Conservation (phyloP, 2,329 filamentous ascomycete species). For the Penicillium sp. region DNA sequence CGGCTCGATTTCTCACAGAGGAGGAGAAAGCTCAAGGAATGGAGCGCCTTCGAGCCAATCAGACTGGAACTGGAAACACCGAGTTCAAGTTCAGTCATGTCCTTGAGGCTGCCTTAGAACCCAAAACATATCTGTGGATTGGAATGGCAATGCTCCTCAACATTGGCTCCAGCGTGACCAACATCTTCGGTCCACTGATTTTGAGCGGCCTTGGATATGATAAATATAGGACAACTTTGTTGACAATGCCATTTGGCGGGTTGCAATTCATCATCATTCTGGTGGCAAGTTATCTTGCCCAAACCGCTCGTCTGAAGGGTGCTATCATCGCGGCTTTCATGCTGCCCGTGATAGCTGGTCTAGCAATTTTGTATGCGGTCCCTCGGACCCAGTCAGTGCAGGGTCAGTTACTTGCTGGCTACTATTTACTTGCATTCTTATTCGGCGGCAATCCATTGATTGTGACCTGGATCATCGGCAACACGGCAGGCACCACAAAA, state of each 20-base stretch:
- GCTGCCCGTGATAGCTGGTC: slow-evolving; percentile 60
- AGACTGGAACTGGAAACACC: slow-evolving; percentile 47
- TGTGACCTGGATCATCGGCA: slow-evolving; percentile 67
- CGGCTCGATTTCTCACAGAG: slow-evolving; percentile 49
- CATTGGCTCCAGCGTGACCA: slow-evolving; percentile 62
- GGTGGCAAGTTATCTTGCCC: slow-evolving; percentile 57
- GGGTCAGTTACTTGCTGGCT: slow-evolving; percentile 55
- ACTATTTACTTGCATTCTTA: slow-evolving; percentile 65
- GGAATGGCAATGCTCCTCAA: slow-evolving; percentile 62
- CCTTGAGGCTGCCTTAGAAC: slow-evolving; percentile 43
- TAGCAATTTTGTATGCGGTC: slow-evolving; percentile 55
- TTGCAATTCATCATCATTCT: slow-evolving; percentile 62
- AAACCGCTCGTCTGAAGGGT: slow-evolving; percentile 58
- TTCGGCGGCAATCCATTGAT: slow-evolving; percentile 66
- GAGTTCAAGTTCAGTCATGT: slow-evolving; percentile 50
- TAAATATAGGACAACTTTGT: slow-evolving; percentile 56
- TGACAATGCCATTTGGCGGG: slow-evolving; percentile 67
- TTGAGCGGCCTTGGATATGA: slow-evolving; percentile 60
- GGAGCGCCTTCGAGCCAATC: slow-evolving; percentile 51
- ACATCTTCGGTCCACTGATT: slow-evolving; percentile 65
- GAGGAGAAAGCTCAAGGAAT: slow-evolving; percentile 48
- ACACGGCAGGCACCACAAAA: slow-evolving; percentile 67
- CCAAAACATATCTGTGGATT: slow-evolving; percentile 59
- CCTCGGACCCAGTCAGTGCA: slow-evolving; percentile 44
- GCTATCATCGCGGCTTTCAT: slow-evolving; percentile 54